Evolutionary conservation across 2,329 filamentous ascomycete genomes (phyloP).

Genomic region (Myriosclerotinia curreyana): DNA sequence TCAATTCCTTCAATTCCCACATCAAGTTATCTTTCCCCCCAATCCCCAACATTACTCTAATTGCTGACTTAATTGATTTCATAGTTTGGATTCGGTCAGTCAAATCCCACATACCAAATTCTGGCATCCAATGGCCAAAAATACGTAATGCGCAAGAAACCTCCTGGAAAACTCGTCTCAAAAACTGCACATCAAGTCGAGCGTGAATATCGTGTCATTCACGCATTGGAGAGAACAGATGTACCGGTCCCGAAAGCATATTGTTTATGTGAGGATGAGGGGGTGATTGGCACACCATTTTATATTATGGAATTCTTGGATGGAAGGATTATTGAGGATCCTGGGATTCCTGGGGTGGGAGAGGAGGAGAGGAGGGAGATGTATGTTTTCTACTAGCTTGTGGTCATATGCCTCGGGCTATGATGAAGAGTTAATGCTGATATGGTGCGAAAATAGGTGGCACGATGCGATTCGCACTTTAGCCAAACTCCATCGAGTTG

Average conservation of each 20-base stretch:
- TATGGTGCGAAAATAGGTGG: conserved; percentile 55
- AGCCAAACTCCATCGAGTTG: conserved; percentile 77
- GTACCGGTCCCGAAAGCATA: conserved; percentile 84
- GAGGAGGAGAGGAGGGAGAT: conserved; percentile 69
- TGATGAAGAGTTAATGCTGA: background rate
- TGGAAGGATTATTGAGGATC: conserved; percentile 89
- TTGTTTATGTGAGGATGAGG: conserved; percentile 79
- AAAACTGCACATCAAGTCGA: conserved; percentile 96
- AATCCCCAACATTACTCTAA: background rate
- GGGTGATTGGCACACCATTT: conserved; percentile 83
- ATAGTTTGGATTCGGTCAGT: conserved; percentile 95
- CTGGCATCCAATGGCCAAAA: conserved; percentile 65
- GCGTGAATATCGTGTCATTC: conserved; percentile 87
- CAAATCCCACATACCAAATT: conserved; percentile 93
- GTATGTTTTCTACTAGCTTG: conserved; percentile 42
- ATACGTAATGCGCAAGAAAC: conserved; percentile 96
- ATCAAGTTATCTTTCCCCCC: background rate
- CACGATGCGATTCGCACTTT: conserved; percentile 77
- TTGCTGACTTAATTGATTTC: conserved; percentile 17
- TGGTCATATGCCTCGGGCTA: background rate
- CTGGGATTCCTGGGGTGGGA: conserved; percentile 70
- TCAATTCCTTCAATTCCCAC: too few relatives aligned
- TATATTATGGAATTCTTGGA: conserved; percentile 97
- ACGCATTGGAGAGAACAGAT: conserved; percentile 73
- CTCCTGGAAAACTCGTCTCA: conserved; percentile 87